Percentiles rank a stretch among this genome's conserved stretches.
Evolutionary conservation across 2,329 filamentous ascomycete genomes (phyloP).

Genomic region (Colletotrichum nymphaeae): DNA sequence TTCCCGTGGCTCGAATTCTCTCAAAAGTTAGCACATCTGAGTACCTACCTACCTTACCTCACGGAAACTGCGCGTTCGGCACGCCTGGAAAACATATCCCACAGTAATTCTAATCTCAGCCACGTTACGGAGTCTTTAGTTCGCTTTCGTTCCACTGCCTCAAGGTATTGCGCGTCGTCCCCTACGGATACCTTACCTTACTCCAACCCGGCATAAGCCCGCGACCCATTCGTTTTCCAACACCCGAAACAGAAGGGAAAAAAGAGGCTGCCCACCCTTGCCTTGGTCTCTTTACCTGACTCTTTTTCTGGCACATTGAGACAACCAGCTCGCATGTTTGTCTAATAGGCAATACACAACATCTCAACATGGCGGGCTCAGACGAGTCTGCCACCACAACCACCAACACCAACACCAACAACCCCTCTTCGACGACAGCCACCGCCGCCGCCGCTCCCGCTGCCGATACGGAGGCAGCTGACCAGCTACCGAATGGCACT

Average conservation of each 20-base stretch:
- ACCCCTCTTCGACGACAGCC: slow-evolving; percentile 13
- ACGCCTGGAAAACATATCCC: not conserved
- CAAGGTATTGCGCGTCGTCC: not conserved
- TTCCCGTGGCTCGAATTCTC: not conserved
- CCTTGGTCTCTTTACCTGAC: not conserved
- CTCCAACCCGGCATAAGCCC: slow-evolving; percentile 19
- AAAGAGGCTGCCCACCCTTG: slow-evolving; percentile 27
- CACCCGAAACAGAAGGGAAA: slow-evolving; percentile 15
- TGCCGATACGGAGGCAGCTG: slow-evolving; percentile 41
- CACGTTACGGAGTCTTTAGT: slow-evolving; percentile 1
- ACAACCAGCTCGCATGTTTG: slow-evolving; percentile 18
- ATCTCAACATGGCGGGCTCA: slow-evolving; percentile 34
- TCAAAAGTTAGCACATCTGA: not conserved
- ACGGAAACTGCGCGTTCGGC: not conserved
- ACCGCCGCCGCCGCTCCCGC: slow-evolving; percentile 37
- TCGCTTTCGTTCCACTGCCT: not conserved
- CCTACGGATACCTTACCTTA: not conserved
- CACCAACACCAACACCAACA: slow-evolving; percentile 5
- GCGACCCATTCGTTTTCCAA: slow-evolving; percentile 20
- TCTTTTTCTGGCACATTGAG: slow-evolving; percentile 5
- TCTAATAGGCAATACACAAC: slow-evolving; percentile 15
- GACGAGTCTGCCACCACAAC: slow-evolving; percentile 27
- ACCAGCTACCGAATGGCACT: slow-evolving; percentile 16
- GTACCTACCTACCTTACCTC: too few relatives aligned
- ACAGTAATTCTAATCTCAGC: slow-evolving; percentile 11